Percentiles rank a stretch among this genome's conserved stretches.
These are phyloP conservation scores for Exophiala xenobiotica DNA, from an alignment of 2,329 filamentous ascomycete species.

Conservation along the genomic window DNA sequence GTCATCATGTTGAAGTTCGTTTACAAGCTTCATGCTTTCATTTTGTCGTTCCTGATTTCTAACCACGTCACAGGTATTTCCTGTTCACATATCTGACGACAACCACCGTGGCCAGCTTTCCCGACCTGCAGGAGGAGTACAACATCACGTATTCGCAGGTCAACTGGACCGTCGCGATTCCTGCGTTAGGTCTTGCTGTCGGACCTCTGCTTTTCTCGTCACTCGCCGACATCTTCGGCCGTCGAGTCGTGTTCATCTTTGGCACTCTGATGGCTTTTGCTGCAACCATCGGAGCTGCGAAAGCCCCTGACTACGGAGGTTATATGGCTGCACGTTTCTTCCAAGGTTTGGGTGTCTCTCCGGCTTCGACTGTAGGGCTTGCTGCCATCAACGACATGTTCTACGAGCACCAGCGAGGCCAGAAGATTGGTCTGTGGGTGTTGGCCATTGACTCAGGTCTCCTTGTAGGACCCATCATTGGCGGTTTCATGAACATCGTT, in stretches of 20 bases:
- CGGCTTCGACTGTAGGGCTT: constrained; percentile 56
- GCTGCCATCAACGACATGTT: constrained; percentile 56
- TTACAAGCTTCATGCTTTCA: background rate
- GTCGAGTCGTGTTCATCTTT: constrained; percentile 51
- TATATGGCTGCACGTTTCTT: constrained; percentile 62
- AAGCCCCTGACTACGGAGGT: constrained; percentile 43
- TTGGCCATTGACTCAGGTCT: constrained; percentile 56
- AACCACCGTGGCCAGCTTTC: constrained; percentile 56
- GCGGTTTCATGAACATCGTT: constrained; percentile 52
- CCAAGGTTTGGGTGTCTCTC: constrained; percentile 57
- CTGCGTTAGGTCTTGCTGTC: constrained; percentile 51
- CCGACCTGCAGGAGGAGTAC: constrained; percentile 50
- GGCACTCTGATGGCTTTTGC: constrained; percentile 45
- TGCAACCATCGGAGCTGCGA: constrained; percentile 45
- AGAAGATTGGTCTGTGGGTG: constrained; percentile 58
- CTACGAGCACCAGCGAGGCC: constrained; percentile 57
- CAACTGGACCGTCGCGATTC: constrained; percentile 58
- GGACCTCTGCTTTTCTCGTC: constrained; percentile 55
- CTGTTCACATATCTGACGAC: constrained; percentile 61
- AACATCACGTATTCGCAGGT: constrained; percentile 47
- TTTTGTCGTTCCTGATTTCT: background rate
- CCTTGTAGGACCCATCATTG: constrained; percentile 52
- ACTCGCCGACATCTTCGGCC: constrained; percentile 53
- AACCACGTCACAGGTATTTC: constrained; percentile 47
- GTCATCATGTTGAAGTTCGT: constrained; percentile 56